Percentiles rank a stretch among this genome's conserved stretches.
These are phyloP conservation scores for Suillus variegatus DNA, from an alignment of 768 basidiomycete species.

Conservation along the genomic window DNA sequence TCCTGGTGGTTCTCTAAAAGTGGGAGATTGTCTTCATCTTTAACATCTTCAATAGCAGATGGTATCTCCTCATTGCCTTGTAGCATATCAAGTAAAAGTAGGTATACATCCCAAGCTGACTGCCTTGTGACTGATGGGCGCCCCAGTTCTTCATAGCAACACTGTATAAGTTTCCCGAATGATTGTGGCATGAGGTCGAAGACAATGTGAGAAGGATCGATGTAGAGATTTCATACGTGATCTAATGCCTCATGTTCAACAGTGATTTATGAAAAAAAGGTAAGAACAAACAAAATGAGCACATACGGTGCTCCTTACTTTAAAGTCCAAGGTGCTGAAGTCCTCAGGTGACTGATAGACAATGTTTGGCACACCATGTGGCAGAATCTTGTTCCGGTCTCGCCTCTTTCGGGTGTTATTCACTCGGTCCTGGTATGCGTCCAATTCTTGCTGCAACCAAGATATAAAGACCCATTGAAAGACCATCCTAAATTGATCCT, in stretches of 20 bases:
- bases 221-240: conserved; percentile 27
- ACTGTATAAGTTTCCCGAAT: conserved; percentile 21
- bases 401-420: too few species aligned
- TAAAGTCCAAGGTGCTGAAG: conserved; percentile 34
- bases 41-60: conserved; percentile 17
- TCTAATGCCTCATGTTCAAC: not conserved
- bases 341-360: conserved; percentile 33
- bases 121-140: conserved; percentile 19
- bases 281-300: too few species aligned
- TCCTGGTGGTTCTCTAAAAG: not conserved
- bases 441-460: too few species aligned
- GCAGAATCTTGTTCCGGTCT: too few species aligned
- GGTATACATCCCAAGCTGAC: not conserved
- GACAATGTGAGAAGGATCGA: conserved; percentile 16
- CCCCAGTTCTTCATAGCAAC: conserved; percentile 23
- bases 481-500: too few species aligned
- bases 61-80: too few species aligned
- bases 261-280: too few species aligned
- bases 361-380: conserved; percentile 34
- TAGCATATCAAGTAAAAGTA: too few species aligned
- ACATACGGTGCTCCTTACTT: conserved; percentile 22
- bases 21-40: not conserved
- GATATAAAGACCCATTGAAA: too few species aligned
- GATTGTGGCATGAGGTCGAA: conserved; percentile 12
- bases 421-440: too few species aligned